Base-by-base conservation (phyloP, 331 rosid genomes). In the Malus hybrid region DNA sequence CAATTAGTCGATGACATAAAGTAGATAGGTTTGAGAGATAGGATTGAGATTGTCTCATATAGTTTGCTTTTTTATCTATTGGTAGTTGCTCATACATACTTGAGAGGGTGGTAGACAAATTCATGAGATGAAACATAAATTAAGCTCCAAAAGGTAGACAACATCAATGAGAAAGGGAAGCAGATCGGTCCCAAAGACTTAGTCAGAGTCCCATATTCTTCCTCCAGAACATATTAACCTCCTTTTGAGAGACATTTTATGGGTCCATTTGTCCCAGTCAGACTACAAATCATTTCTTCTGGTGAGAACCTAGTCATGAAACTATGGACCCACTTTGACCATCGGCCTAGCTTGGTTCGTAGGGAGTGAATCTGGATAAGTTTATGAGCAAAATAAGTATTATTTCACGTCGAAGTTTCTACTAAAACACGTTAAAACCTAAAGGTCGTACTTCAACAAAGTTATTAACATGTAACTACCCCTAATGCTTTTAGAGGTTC, bases 261-360 rank as follows among this genome's bases (percentile, higher is more conserved):
- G 77, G 77, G 70, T 71, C 84, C 58, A 19, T 63, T 26, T 39
- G 58, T 63, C 83, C 81, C 50, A 50, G 77, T 79, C 83, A 60
- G 75, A 30, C 66, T 14, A 67, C 20, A 22, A 55, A 16, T 53
- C 14, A 20, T 46, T 64, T 66, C 63, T 61, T 44, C 28, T 63
- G 71, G 76, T 77, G 76, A 63, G 66, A 71, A 34, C 76, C 68
- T 82, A 70, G 79, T 82, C 74, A 82, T 82, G 68, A 77, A 44
- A 52, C 44, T 26, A 14, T 33, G 78, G 86, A 72, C 75, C 83
- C 77, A 82, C 72, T 82, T 78, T 82, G 83, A 82, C 77, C 71
- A 71, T 71, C 46, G 62, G 85, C 76, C 72, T 80, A 72, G 66
- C 75, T 22, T 76, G 14, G 56, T 24, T 75, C 16, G 18, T 68